Evolutionary conservation across 768 basidiomycete species (phyloP), one percentile per base, ranked within the genome.

Genomic region (Phylloporus scabripes): DNA sequence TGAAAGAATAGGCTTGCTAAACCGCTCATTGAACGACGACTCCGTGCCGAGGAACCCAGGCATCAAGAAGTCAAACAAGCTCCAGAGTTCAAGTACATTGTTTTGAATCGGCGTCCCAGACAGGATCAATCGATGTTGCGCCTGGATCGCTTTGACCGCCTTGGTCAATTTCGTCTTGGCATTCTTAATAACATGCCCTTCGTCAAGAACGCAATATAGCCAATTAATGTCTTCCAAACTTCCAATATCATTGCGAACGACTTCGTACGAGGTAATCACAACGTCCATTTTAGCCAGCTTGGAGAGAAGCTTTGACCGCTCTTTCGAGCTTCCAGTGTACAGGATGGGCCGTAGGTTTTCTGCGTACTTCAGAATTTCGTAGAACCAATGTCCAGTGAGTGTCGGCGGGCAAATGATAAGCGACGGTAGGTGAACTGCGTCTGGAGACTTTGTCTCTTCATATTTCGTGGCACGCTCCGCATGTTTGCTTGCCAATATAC

Each of bases 41-140:
- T 98, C 96, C 11, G 87, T 92, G n/a, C 96, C 96, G 45, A 99
- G 73, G 72, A 99, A 98, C 4, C 96, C 96, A 14, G 96, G 96
- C 96, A 99, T 99, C 56, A 99, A 72, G 72, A 98, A 99, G 69
- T 99, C 96, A 67, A 99, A 99, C 38, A 99, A 72, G 68, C 92
- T 96, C 96, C 96, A 99, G 2, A 99, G 72, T 64, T 99, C 96
- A 42, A 99, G 74, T 2, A 99, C 93, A 63, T 99, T 98, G 66
- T 99, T 99, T 70, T 99, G 96, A 50, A 99, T 98, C 0, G 96
- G 96, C 6, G 96, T 99, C 32, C 96, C 96, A 0, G 93, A 96
- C 3, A 99, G 74, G 61, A 99, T 89, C 18, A 99, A 75, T 20
- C 96, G 85, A 69, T 99, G 96, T 50, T 93, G 85, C 1, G 95